Base-by-base conservation (phyloP, 164 flowering plant species). In the Buxus sempervirens region DNA sequence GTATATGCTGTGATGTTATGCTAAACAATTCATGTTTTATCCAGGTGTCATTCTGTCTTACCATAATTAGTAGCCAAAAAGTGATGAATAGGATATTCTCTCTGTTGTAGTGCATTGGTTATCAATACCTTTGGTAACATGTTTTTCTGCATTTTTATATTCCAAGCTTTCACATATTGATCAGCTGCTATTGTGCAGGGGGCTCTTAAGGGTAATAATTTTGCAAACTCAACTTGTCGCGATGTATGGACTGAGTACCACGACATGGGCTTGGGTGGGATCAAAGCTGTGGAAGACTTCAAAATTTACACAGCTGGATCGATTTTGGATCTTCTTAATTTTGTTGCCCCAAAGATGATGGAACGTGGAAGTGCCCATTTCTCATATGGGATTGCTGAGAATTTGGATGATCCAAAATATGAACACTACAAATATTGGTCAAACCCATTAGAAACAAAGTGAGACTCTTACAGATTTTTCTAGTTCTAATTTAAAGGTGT, bases 271-370 rank as follows among this genome's bases (percentile, higher is more conserved):
- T 59, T 81, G 71, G 83, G 72, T 22, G 93, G 91, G 25, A 67
- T 88, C 60, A 79, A 84, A 71, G 90, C 97, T 38, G 84, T 89
- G 63, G 83, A 82, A 51, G 96, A 89, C 61, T 87, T 85, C 81
- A 88, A 91, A 80, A 85, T 75, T 41, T 91, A 83, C 80, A 91
- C 96, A 38, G 87, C 93, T 65, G 87, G 78, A 22, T 82, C 85
- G 15, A 32, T 86, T 26, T 54, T 84, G 72, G 96, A 91, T 76
- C 74, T 91, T 68, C 85, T 91, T 66, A 60, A 81, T 48, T 89
- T 79, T 78, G 88, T 91, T 76, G 97, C 97, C 53, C 97, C 97
- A 19, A 89, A 86, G 77, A 82, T 91, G 96, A 89, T 91, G 96
- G 77, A 79, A 21, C 91, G 97, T 53, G 96, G 96, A 56, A 80